Conservation (phyloP, 1,139 yeast genomes). For the Hyphopichia fennica region DNA sequence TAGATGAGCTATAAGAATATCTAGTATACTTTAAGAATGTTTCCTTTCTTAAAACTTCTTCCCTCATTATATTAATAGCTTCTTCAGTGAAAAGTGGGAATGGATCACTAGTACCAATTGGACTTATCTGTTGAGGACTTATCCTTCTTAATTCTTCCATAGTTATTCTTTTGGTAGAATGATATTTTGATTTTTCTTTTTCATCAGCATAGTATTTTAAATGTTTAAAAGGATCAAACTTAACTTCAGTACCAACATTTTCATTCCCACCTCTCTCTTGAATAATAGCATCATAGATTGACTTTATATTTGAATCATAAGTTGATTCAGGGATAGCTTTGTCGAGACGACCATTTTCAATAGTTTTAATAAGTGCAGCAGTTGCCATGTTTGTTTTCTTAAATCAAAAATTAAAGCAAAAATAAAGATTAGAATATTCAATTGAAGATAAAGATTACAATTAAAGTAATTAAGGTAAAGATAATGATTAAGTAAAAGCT, state of each 20-base stretch:
- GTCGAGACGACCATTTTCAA: conserved; percentile 21
- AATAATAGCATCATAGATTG: conserved; percentile 17
- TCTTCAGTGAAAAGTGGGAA: conserved; percentile 59
- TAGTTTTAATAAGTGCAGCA: conserved; percentile 9
- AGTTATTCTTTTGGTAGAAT: conserved; percentile 42
- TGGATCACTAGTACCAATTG: conserved; percentile 55
- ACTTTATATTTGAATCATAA: conserved; percentile 18
- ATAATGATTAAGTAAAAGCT: too few relatives aligned
- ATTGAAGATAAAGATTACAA: too few relatives aligned
- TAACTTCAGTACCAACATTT: too few relatives aligned
- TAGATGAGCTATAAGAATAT: conserved; percentile 29
- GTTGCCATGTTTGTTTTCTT: conserved; percentile 7
- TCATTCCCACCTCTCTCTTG: conserved; percentile 1
- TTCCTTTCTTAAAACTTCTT: conserved; percentile 31
- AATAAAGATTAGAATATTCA: too few relatives aligned
- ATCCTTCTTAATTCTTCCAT: conserved; percentile 48
- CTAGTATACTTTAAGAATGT: conserved; percentile 35
- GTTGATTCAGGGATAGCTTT: conserved; percentile 15
- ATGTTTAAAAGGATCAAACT: conserved; percentile 50
- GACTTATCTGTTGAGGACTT: conserved; percentile 40
- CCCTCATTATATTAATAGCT: conserved; percentile 56
- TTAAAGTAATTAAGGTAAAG: too few relatives aligned
- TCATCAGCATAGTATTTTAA: conserved; percentile 34
- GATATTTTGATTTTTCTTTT: conserved; percentile 24
- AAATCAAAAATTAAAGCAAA: too few relatives aligned